Evolutionary conservation across 2,329 filamentous ascomycete genomes (phyloP), one percentile per base, ranked within the genome.

Genomic region (Paramyrothecium sp.): DNA sequence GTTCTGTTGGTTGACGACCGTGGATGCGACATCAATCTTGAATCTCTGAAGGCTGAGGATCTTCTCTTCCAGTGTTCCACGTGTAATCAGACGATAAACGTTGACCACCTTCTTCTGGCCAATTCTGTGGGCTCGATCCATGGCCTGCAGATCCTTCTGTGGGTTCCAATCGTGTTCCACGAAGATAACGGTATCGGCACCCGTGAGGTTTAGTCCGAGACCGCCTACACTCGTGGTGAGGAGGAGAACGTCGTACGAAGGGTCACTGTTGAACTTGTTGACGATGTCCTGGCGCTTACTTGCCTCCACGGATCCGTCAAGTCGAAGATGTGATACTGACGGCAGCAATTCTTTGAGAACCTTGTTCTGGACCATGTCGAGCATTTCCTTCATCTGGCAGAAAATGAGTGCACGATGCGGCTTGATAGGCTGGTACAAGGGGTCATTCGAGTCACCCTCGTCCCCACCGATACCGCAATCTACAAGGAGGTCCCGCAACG

Each of bases 31-130:
- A 73, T 99, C 95, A 68, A 99, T 97, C 81, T 99, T 99, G 88
- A 99, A 99, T 54, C 95, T 89, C 85, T 99, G 95, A 56, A 99
- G 87, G 70, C 90, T 96, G 68, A 99, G 79, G 69, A 99, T 99
- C 85, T 99, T 99, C 80, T 99, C 95, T 75, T 99, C 95, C 52
- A 99, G 78, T 2, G 96, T 99, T 61, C 95, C 95, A 64, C 95
- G 86, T 7, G 95, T 99, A 67, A 99, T 95, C 63, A 99, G 83
- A 22, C 95, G 92, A 75, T 99, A 99, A 17, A 99, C 95, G 69
- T 99, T 99, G 65, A 99, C 95, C 41, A 98, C 95, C 84, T 98
- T 99, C 86, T 99, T 99, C 79, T 99, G 95, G 2, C 95, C 95
- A 67, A 99, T 98, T 65, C 95, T 89, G 80, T 99, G 95, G 10